Conservation (phyloP, 495 filamentous ascomycete species). For the Neurospora sublineolata region DNA sequence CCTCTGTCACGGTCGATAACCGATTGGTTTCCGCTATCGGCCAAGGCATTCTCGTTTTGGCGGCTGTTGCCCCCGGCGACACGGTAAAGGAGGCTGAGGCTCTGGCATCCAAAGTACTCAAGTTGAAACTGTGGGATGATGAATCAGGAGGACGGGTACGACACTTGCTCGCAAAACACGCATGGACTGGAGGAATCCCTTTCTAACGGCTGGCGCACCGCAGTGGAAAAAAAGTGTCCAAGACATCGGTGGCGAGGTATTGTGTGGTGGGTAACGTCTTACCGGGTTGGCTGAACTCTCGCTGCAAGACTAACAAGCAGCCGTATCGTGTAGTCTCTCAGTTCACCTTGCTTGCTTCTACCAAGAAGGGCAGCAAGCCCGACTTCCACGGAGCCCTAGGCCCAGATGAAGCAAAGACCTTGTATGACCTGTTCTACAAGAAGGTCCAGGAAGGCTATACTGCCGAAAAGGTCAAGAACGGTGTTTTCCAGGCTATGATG, state of each 20-base stretch:
- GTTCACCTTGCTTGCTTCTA: conserved; percentile 85
- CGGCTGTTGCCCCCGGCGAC: conserved; percentile 82
- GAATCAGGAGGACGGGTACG: conserved; percentile 52
- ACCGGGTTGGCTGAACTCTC: background rate
- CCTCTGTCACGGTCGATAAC: conserved; percentile 95
- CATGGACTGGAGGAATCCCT: background rate
- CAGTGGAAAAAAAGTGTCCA: conserved; percentile 84
- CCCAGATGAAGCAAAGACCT: conserved; percentile 58
- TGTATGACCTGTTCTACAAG: conserved; percentile 76
- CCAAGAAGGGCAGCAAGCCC: conserved; percentile 89
- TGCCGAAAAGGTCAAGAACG: conserved; percentile 75
- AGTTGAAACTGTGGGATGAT: conserved; percentile 81
- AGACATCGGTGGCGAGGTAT: conserved; percentile 78
- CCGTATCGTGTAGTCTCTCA: conserved; percentile 65
- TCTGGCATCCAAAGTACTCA: conserved; percentile 75
- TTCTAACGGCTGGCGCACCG: background rate
- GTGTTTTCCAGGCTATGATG: conserved; percentile 98
- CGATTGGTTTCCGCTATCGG: conserved; percentile 82
- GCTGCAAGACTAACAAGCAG: background rate
- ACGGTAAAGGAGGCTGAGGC: conserved; percentile 77
- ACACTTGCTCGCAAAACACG: background rate
- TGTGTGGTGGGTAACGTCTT: conserved; percentile 57
- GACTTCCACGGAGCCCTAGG: conserved; percentile 86
- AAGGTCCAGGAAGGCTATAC: conserved; percentile 63
- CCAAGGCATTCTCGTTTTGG: conserved; percentile 81